Percentiles rank a stretch among this genome's conserved stretches.
These are phyloP conservation scores for Eutrema heterophyllum DNA, from an alignment of 345 rosid species.

Conservation along the genomic window DNA sequence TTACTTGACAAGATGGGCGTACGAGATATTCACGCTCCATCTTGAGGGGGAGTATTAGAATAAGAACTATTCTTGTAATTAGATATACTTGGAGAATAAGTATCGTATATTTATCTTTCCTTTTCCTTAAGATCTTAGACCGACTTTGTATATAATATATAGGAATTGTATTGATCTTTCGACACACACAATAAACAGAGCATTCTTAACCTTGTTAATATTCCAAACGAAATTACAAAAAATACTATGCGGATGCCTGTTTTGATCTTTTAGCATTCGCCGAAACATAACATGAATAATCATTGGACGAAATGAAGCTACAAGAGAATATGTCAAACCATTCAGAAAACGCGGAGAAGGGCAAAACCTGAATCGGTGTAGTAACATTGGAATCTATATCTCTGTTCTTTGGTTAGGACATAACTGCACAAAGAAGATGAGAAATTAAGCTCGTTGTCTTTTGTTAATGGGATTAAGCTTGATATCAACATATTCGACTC, in stretches of 20 bases:
- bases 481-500: background rate
- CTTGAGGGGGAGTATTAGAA: too few relatives aligned
- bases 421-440: constrained; percentile 40
- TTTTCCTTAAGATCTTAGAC: too few relatives aligned
- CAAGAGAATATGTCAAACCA: background rate
- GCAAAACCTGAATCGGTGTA: constrained; percentile 58
- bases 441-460: background rate
- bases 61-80: too few relatives aligned
- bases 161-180: too few relatives aligned
- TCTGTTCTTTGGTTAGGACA: constrained; percentile 63
- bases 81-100: too few relatives aligned
- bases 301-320: background rate
- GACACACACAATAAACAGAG: too few relatives aligned
- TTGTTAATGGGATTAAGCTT: background rate
- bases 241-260: background rate
- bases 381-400: constrained; percentile 68
- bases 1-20: too few relatives aligned
- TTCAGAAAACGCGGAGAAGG: constrained; percentile 20
- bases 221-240: background rate
- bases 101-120: too few relatives aligned
- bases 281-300: background rate
- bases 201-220: background rate
- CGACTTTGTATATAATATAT: too few relatives aligned
- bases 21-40: too few relatives aligned
- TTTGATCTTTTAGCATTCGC: background rate